Evolutionary conservation across 495 filamentous ascomycete species (phyloP).

Genomic region (Daldinia childiae): DNA sequence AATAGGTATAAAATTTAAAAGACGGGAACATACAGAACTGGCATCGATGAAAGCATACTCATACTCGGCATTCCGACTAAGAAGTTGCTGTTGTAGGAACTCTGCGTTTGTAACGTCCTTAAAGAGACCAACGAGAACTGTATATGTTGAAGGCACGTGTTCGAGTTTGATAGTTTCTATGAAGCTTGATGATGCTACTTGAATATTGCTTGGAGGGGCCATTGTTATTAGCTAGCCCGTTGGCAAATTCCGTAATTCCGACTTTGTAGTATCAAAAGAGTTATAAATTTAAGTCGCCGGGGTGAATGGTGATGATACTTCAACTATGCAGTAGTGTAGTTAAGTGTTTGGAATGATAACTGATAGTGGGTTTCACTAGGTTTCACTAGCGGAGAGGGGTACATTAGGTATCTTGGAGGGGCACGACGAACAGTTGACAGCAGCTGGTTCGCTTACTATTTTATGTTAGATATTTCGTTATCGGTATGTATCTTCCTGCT

Average conservation of each 20-base stretch:
- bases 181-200: not conserved
- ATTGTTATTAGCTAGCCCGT: not conserved
- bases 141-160: constrained; percentile 71
- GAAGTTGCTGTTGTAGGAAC: constrained; percentile 80
- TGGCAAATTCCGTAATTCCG: not conserved
- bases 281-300: not conserved
- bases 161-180: constrained; percentile 70
- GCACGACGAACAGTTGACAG: constrained; percentile 34
- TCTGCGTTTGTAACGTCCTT: constrained; percentile 76
- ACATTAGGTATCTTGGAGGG: constrained; percentile 25
- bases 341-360: constrained; percentile 2
- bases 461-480: too few species aligned
- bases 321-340: not conserved
- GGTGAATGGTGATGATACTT: not conserved
- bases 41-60: constrained; percentile 96
- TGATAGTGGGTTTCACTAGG: constrained; percentile 17
- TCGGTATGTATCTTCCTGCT: too few species aligned
- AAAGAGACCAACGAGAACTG: constrained; percentile 78
- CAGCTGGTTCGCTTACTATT: constrained; percentile 20
- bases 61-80: constrained; percentile 80
- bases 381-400: constrained; percentile 8
- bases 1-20: too few species aligned
- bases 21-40: constrained; percentile 27
- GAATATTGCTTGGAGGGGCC: constrained; percentile 11
- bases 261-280: not conserved